Base-by-base conservation (phyloP, 441 rosid genomes). In the Isatis lusitanica region DNA sequence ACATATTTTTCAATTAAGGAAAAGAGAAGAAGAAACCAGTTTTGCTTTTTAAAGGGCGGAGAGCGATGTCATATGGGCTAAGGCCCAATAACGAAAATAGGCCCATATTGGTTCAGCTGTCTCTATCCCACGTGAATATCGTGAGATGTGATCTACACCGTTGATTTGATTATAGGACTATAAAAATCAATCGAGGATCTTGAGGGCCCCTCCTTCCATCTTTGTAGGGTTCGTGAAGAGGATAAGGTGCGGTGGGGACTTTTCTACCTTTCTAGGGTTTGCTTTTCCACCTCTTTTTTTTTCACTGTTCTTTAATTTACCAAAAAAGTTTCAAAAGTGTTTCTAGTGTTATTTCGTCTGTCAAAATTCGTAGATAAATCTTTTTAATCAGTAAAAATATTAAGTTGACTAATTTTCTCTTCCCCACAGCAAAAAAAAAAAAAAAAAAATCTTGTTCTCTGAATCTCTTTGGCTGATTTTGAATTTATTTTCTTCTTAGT, bases 181-280 rank as follows among this genome's bases (percentile, higher is more conserved):
- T 65, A 76, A 78, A 74, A 67, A 73, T 74, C 9, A 70, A 61
- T 24, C 52, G 12, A 46, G 7, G n/a, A 36, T 43, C 7, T 16
- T 42, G 69, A n/a, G 78, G 85, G 83, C 3, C 80, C 81, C 82
- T 36, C 39, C 48, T 28, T 74, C 62, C 50, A 50, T 66, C 46
- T 28, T 21, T 72, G 75, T 74, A 72, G 81, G 75, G 78, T 56
- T 60, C 56, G 55, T 67, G 46, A 10, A 57, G 63, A 58, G 70
- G 67, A 77, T 64, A 76, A 62, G 70, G 38, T 66, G 33, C 39
- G 61, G 74, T 66, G 78, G 80, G 68, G 72, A 65, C 28, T 39
- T 66, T 17, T 74, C 56, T 55, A 67, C 63, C n/a, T 48, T 31
- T 71, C 63, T 73, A 72, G 77, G 85, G 85, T 85, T 80, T 67